Percentiles rank a stretch among this genome's conserved stretches.
These are phyloP conservation scores for Euphorbia schlechtendalii DNA, from an alignment of 441 rosid species.

Conservation along the genomic window DNA sequence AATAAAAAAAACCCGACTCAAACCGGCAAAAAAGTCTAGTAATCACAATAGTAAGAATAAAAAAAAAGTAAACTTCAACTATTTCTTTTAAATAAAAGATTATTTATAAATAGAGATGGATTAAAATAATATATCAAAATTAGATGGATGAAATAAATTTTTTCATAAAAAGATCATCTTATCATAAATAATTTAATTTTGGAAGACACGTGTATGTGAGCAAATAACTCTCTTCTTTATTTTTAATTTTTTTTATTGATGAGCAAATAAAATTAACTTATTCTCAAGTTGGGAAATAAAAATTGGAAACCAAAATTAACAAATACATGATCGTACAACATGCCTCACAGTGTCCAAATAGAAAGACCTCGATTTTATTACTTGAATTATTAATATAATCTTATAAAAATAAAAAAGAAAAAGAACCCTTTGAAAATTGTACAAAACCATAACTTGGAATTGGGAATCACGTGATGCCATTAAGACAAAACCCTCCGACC, in stretches of 20 bases:
- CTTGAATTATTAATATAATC: conserved; percentile 13
- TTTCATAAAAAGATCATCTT: too few relatives aligned
- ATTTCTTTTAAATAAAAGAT: too few relatives aligned
- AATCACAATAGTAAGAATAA: too few relatives aligned
- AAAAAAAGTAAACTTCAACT: too few relatives aligned
- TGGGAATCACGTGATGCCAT: conserved; percentile 76
- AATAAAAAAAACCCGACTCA: too few relatives aligned
- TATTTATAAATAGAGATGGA: too few relatives aligned
- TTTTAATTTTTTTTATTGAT: not conserved
- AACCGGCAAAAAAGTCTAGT: too few relatives aligned
- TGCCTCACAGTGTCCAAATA: conserved; percentile 1
- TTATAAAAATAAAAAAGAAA: not conserved
- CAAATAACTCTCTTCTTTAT: too few relatives aligned
- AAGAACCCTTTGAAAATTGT: conserved; percentile 21
- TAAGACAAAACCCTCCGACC: conserved; percentile 64
- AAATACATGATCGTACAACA: conserved; percentile 10
- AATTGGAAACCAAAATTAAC: not conserved
- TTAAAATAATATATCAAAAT: too few relatives aligned
- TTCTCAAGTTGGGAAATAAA: not conserved
- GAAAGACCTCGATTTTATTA: conserved; percentile 18
- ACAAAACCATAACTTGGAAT: conserved; percentile 37
- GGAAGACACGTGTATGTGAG: too few relatives aligned
- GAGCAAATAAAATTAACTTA: not conserved
- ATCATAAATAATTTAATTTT: too few relatives aligned
- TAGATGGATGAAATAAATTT: too few relatives aligned